Evolutionary conservation across 345 rosid species (phyloP).

Genomic region (Cardiospermum halicacabum): DNA sequence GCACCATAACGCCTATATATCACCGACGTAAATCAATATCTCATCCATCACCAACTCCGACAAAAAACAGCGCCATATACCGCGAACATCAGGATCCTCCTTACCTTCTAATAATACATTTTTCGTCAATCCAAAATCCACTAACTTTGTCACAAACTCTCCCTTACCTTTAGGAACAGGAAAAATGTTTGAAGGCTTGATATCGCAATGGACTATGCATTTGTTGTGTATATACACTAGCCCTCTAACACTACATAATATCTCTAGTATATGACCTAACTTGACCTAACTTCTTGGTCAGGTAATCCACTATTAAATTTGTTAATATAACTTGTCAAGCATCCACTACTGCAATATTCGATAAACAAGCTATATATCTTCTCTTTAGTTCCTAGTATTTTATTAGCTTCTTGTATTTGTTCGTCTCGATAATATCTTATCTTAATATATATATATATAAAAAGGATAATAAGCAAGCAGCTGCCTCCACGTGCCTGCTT

Average conservation of each 20-base stretch:
- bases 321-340: neutral
- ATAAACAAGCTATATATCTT: neutral
- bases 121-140: conserved; percentile 5
- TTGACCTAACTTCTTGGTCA: neutral
- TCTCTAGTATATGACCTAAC: neutral
- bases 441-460: too few species aligned
- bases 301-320: neutral
- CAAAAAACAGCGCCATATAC: neutral
- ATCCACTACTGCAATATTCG: neutral
- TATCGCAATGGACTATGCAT: conserved; percentile 3
- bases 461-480: too few species aligned
- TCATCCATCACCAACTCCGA: neutral
- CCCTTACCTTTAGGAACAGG: neutral
- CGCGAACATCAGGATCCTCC: neutral
- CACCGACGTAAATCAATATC: too few species aligned
- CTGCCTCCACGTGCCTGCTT: too few species aligned
- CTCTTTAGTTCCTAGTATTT: neutral
- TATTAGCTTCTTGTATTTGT: neutral
- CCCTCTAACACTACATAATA: neutral
- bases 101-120: neutral
- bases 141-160: neutral
- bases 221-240: neutral
- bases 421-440: neutral
- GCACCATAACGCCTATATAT: too few species aligned
- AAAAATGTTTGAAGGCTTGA: neutral